Conservation (phyloP, 345 rosid species). For the Viola odorata region DNA sequence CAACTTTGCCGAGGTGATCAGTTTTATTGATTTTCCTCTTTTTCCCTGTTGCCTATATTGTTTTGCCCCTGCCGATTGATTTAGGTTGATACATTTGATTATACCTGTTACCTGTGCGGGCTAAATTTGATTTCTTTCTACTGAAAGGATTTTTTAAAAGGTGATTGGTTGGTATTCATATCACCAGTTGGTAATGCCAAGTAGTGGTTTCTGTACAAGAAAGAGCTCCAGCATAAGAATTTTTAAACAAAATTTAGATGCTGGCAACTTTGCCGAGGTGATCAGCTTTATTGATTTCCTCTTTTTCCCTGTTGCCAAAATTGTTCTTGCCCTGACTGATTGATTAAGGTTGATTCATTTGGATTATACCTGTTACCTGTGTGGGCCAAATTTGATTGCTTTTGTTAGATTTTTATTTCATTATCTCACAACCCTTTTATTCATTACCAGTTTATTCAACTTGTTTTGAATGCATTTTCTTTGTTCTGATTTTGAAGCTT, state of each 20-base stretch:
- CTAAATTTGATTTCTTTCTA: neutral
- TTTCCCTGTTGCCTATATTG: conserved; percentile 51
- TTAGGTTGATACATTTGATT: neutral
- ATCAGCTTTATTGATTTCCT: conserved; percentile 33
- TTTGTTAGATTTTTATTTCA: no score
- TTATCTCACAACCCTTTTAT: neutral
- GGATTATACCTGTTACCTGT: neutral
- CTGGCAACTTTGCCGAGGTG: conserved; percentile 32
- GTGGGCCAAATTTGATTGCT: neutral
- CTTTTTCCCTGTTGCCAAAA: conserved; percentile 21
- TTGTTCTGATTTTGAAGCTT: conserved; percentile 22
- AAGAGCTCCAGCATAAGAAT: neutral
- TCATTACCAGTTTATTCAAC: neutral
- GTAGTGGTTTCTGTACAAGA: neutral
- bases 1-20: conserved; percentile 49
- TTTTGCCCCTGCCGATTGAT: neutral
- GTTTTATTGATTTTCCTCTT: conserved; percentile 31
- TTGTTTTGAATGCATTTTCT: neutral
- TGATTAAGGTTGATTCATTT: neutral
- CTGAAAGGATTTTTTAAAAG: neutral
- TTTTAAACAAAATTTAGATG: no score
- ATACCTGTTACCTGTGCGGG: neutral
- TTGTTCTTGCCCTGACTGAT: neutral
- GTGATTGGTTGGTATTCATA: neutral
- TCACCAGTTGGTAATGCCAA: neutral